These are phyloP conservation scores for Kuraishia floccosa DNA, from an alignment of 805 yeast species.

Conservation along the genomic window DNA sequence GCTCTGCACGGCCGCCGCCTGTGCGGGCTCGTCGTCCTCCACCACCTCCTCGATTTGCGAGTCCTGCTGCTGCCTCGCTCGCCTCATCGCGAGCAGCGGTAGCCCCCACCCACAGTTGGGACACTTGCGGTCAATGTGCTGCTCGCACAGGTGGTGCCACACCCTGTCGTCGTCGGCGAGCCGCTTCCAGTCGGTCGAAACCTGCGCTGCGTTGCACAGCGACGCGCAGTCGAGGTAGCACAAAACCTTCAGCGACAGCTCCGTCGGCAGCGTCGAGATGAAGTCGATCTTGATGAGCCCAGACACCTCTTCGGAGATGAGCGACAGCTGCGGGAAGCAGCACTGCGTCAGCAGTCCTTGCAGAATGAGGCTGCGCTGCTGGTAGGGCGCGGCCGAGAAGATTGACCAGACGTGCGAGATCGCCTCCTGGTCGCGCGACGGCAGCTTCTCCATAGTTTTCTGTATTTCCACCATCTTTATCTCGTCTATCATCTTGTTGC, in stretches of 20 bases:
- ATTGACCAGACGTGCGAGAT: constrained; percentile 77
- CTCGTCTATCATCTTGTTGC: constrained; percentile 60
- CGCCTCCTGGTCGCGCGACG: constrained; percentile 64
- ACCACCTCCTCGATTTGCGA: neutral
- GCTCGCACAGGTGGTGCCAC: constrained; percentile 98
- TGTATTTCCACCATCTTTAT: constrained; percentile 56
- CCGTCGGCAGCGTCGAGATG: constrained; percentile 75
- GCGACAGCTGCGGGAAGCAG: constrained; percentile 91
- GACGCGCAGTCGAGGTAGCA: constrained; percentile 89
- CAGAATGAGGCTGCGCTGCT: constrained; percentile 63
- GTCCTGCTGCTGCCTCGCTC: constrained; percentile 36
- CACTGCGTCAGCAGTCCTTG: constrained; percentile 83
- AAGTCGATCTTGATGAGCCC: constrained; percentile 82
- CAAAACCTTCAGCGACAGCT: constrained; percentile 71
- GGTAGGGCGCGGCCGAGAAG: constrained; percentile 63
- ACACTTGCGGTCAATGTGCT: constrained; percentile 94
- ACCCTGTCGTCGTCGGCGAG: constrained; percentile 94
- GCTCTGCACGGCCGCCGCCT: neutral
- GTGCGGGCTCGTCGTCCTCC: neutral
- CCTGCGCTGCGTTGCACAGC: constrained; percentile 91
- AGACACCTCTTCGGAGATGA: constrained; percentile 68
- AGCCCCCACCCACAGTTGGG: constrained; percentile 99
- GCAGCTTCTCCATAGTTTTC: constrained; percentile 39
- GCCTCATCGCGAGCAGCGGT: constrained; percentile 84
- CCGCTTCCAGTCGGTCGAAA: constrained; percentile 74